Percentiles rank a stretch among this genome's conserved stretches.
Evolutionary conservation across 2,329 filamentous ascomycete genomes (phyloP).

Genomic region (Pseudogymnoascus sp.): DNA sequence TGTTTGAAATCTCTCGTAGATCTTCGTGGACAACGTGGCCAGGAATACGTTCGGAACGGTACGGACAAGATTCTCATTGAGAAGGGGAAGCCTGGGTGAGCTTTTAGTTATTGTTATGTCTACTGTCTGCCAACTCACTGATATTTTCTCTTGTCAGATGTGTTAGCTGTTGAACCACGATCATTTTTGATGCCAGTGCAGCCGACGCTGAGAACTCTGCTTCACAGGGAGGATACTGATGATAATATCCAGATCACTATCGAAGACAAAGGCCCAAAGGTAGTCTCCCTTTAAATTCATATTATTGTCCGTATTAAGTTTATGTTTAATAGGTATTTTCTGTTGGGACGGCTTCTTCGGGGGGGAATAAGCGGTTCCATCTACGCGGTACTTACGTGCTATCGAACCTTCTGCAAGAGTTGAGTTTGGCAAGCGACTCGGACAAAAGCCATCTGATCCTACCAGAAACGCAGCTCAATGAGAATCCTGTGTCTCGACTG

Average conservation of each 20-base stretch:
- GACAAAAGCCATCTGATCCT: constrained; percentile 84
- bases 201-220: constrained; percentile 67
- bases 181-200: constrained; percentile 85
- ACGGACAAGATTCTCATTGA: no score
- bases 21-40: no score
- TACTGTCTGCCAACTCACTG: no score
- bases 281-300: constrained; percentile 28
- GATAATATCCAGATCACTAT: constrained; percentile 96
- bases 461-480: constrained; percentile 80
- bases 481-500: constrained; percentile 90
- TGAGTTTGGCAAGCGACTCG: constrained; percentile 85
- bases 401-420: constrained; percentile 90
- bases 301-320: no score
- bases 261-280: constrained; percentile 90
- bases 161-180: constrained; percentile 59
- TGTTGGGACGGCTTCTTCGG: constrained; percentile 76
- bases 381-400: constrained; percentile 95
- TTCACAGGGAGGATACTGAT: constrained; percentile 86
- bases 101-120: no score
- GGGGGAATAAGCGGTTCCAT: constrained; percentile 80
- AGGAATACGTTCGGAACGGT: no score
- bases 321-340: constrained; percentile 56
- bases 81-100: no score
- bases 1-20: no score
- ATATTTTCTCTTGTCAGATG: constrained; percentile 48